Base-by-base conservation (phyloP, 129 eudicot genomes). In the Smallanthus sonchifolius region DNA sequence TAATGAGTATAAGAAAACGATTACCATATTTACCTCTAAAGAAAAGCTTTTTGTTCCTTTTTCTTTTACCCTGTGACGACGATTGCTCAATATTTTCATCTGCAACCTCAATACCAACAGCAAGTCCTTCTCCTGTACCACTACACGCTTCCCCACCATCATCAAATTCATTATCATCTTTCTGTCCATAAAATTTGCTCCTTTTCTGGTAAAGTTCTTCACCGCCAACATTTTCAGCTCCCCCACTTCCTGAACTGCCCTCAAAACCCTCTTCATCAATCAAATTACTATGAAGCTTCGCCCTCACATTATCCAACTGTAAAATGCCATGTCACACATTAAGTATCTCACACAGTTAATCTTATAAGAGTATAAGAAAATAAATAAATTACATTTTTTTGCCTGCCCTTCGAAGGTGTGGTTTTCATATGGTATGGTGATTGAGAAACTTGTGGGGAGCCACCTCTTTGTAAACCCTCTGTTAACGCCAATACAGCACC, bases 391-490 rank as follows among this genome's bases (percentile, higher is more conserved):
- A 84, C 88, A 70, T 6, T 75, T 63, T 78, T 81, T 65, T 44
- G 65, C 65, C 72, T 47, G 78, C 77, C 75, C 77, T 74, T 69
- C 42, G 56, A 55, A 43, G 84, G 85, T 55, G 85, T 81, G 34
- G 72, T 49, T 75, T 72, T 81, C 63, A 63, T 43, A 39, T 34
- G 81, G 72, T 68, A 81, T 24, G 86, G 83, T 67, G 87, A 68
- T 57, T 65, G 77, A 64, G 84, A 75, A 14, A 75, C 62, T 17
- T 77, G 87, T 17, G 83, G 86, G 65, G 87, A 80, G 77, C 85
- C 79, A 16, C 84, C 86, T 67, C 85, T 81, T 49, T 83, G 81
- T 56, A 77, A 79, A 77, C 87, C 91, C 60, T 83, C 86, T 52
- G 86, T 82, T 69, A 85, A 75, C 16, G 80, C 89, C 73, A 75